phyloP scores from a whole-genome alignment of 805 yeast genomes.

The Pichia insulana region DNA sequence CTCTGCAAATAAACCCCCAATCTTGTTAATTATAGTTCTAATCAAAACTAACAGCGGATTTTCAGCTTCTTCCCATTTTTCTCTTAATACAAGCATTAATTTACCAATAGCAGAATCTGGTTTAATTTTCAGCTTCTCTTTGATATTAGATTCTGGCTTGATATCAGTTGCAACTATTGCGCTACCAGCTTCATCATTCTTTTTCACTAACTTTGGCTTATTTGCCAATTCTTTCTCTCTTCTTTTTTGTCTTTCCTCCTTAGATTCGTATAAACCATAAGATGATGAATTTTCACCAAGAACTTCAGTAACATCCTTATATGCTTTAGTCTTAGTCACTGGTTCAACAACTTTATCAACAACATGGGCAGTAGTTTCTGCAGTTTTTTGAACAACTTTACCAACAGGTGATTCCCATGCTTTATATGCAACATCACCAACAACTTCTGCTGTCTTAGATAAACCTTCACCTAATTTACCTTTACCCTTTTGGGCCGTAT shows the following conservation, averaged over 20 bases:
- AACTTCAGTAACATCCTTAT: slow-evolving; percentile 80
- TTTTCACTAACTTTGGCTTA: slow-evolving; percentile 59
- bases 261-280: slow-evolving; percentile 87
- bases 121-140: slow-evolving; percentile 55
- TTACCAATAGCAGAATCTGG: slow-evolving; percentile 66
- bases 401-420: slow-evolving; percentile 98
- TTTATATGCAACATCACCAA: slow-evolving; percentile 78
- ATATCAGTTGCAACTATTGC: slow-evolving; percentile 75
- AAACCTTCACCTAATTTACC: slow-evolving; percentile 61
- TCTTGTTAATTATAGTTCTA: slow-evolving; percentile 70
- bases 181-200: slow-evolving; percentile 75
- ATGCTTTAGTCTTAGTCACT: slow-evolving; percentile 80
- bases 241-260: slow-evolving; percentile 69
- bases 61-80: slow-evolving; percentile 86
- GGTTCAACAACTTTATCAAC: slow-evolving; percentile 90
- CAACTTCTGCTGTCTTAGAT: slow-evolving; percentile 85
- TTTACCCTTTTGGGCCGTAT: slow-evolving; percentile 64
- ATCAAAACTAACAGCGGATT: slow-evolving; percentile 78
- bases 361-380: slow-evolving; percentile 70
- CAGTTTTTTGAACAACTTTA: slow-evolving; percentile 77
- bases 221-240: slow-evolving; percentile 53
- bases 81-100: slow-evolving; percentile 48
- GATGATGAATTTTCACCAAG: slow-evolving; percentile 88
- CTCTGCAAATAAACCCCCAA: slow-evolving; percentile 88
- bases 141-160: slow-evolving; percentile 44